Evolutionary conservation across 2,329 filamentous ascomycete genomes (phyloP).

Genomic region (Trichoderma sp.): DNA sequence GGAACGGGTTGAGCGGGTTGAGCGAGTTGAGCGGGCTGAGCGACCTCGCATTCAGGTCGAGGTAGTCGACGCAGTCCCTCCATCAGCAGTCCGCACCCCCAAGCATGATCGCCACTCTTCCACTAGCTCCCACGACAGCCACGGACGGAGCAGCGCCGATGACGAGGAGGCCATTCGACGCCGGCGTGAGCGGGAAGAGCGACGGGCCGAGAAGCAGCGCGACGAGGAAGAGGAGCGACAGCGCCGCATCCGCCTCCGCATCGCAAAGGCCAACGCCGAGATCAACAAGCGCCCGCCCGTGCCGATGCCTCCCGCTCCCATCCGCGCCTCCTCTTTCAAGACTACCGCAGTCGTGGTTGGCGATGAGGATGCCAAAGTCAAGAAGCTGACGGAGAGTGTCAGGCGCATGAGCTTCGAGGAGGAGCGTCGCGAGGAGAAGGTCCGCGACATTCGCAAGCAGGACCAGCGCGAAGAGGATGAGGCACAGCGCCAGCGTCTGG

Average conservation of each 20-base stretch:
- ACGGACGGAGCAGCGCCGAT: constrained; percentile 28
- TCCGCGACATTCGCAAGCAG: constrained; percentile 26
- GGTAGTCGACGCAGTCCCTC: constrained; percentile 31
- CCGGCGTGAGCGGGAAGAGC: constrained; percentile 26
- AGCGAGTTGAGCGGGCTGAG: constrained; percentile 12
- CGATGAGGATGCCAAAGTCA: constrained; percentile 26
- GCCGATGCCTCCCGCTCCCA: constrained; percentile 27
- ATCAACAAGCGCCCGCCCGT: constrained; percentile 39
- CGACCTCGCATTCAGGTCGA: constrained; percentile 36
- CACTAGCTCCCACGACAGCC: constrained; percentile 35
- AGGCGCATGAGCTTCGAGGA: constrained; percentile 34
- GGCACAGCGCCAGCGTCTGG: constrained; percentile 35
- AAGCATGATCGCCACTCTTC: constrained; percentile 38
- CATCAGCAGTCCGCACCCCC: constrained; percentile 23
- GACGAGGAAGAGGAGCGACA: constrained; percentile 30
- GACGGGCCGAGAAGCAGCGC: constrained; percentile 25
- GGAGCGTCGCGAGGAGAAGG: constrained; percentile 33
- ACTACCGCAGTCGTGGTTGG: constrained; percentile 26
- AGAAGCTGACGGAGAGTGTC: constrained; percentile 37
- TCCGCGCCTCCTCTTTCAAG: constrained; percentile 26
- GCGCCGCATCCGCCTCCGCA: constrained; percentile 31
- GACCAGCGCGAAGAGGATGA: constrained; percentile 33
- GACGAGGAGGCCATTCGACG: constrained; percentile 30
- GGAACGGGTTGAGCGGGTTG: constrained; percentile 19
- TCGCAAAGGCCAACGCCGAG: constrained; percentile 41